Evolutionary conservation across 2,329 filamentous ascomycete species (phyloP).

Genomic region (Colletotrichum sp.): DNA sequence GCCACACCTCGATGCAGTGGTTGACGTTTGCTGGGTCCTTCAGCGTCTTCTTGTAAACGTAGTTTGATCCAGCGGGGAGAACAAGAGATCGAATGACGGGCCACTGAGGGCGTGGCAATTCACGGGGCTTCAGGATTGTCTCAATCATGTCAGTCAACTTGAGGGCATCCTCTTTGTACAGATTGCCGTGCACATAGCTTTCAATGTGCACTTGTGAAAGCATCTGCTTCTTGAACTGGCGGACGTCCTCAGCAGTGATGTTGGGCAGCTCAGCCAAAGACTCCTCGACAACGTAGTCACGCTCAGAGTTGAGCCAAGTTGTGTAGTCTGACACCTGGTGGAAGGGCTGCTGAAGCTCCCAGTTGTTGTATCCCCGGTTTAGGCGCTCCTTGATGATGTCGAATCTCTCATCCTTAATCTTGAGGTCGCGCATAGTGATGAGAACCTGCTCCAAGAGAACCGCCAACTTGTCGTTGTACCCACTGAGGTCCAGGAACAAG

Average conservation of each 20-base stretch:
- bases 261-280: conserved; percentile 76
- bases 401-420: conserved; percentile 87
- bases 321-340: conserved; percentile 86
- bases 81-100: conserved; percentile 78
- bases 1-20: conserved; percentile 80
- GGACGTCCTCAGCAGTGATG: conserved; percentile 76
- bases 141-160: conserved; percentile 85
- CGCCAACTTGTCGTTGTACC: conserved; percentile 95
- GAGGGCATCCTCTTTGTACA: conserved; percentile 92
- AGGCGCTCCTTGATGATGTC: conserved; percentile 89
- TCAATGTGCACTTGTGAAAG: conserved; percentile 88
- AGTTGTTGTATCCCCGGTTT: conserved; percentile 79
- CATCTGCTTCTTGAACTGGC: conserved; percentile 79
- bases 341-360: conserved; percentile 87
- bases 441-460: conserved; percentile 91
- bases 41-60: conserved; percentile 79
- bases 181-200: conserved; percentile 85
- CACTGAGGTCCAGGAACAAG: conserved; percentile 78
- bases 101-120: conserved; percentile 80
- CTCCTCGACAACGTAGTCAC: conserved; percentile 80
- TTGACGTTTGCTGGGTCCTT: conserved; percentile 91
- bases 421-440: conserved; percentile 80
- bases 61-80: conserved; percentile 81
- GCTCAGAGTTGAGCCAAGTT: conserved; percentile 78
- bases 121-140: conserved; percentile 74